Evolutionary conservation across 2,329 filamentous ascomycete genomes (phyloP).

Genomic region (Curvularia eragrostidis): DNA sequence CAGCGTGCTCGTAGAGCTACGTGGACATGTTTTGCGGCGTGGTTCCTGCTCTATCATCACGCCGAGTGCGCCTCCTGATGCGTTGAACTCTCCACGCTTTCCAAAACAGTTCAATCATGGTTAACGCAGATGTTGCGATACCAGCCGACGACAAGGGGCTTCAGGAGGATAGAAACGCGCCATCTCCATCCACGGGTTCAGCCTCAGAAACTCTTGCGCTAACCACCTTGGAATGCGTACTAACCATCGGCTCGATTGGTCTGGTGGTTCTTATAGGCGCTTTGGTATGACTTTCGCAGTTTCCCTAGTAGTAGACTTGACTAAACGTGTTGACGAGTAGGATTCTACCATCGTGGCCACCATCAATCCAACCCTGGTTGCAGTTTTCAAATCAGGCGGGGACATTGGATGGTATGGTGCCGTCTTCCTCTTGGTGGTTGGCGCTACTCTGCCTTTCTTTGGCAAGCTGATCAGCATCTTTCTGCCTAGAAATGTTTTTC

Average conservation of each 20-base stretch:
- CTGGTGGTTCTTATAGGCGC: conserved; percentile 1
- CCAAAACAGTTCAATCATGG: background rate
- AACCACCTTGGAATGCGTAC: background rate
- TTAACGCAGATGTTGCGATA: background rate
- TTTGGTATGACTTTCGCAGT: background rate
- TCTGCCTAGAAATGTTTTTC: background rate
- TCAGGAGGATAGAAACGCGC: background rate
- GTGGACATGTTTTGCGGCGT: background rate
- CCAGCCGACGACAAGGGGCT: background rate
- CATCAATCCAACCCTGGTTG: background rate
- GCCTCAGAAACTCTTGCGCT: background rate
- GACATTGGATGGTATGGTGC: background rate
- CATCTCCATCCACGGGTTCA: background rate
- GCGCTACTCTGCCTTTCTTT: background rate
- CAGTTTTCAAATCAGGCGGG: background rate
- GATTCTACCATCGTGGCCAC: background rate
- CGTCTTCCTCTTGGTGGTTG: background rate
- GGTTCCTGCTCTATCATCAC: background rate
- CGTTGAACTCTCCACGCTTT: background rate
- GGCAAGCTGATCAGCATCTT: background rate
- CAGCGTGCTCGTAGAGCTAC: background rate
- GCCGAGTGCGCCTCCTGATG: background rate
- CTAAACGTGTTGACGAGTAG: background rate
- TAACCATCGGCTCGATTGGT: conserved; percentile 2
- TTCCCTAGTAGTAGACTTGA: background rate